These are phyloP conservation scores for Leptodontidium sp. DNA, from an alignment of 2,329 filamentous ascomycete genomes.

Conservation along the genomic window DNA sequence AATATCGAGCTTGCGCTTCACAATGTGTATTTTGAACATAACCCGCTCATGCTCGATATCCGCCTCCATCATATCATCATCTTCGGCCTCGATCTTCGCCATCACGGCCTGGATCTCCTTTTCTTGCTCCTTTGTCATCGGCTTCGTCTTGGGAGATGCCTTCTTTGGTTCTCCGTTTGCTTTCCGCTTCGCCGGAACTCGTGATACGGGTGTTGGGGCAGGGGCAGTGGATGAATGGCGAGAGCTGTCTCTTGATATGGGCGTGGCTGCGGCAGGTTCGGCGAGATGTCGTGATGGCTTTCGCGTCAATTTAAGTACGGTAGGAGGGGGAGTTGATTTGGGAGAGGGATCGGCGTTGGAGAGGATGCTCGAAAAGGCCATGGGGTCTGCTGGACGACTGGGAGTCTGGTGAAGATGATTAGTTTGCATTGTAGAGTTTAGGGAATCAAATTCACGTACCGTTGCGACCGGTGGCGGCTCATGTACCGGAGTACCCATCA, in stretches of 20 bases:
- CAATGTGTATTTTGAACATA: conserved; percentile 62
- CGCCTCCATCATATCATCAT: conserved; percentile 63
- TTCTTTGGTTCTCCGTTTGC: conserved; percentile 64
- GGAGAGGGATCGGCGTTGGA: conserved; percentile 77
- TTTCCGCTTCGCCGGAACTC: conserved; percentile 52
- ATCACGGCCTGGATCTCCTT: conserved; percentile 75
- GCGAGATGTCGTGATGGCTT: conserved; percentile 39
- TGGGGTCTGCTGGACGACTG: conserved; percentile 80
- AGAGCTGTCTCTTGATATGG: conserved; percentile 43
- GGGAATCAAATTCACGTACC: conserved; percentile 35
- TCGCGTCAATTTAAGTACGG: conserved; percentile 38
- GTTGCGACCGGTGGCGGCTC: conserved; percentile 39
- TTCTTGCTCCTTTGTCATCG: conserved; percentile 65
- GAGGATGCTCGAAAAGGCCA: conserved; percentile 96
- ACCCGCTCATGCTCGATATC: conserved; percentile 59
- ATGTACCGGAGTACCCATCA: conserved; percentile 41
- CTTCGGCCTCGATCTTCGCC: conserved; percentile 63
- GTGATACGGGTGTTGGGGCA: conserved; percentile 52
- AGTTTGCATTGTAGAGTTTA: conserved; percentile 24
- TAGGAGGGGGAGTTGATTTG: conserved; percentile 53
- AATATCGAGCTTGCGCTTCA: conserved; percentile 75
- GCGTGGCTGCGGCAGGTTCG: conserved; percentile 38
- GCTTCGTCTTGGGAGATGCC: conserved; percentile 55
- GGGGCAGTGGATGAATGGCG: conserved; percentile 59
- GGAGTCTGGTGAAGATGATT: conserved; percentile 62